These are phyloP conservation scores for Huntiella moniliformis DNA, from an alignment of 2,329 filamentous ascomycete genomes.

Conservation along the genomic window DNA sequence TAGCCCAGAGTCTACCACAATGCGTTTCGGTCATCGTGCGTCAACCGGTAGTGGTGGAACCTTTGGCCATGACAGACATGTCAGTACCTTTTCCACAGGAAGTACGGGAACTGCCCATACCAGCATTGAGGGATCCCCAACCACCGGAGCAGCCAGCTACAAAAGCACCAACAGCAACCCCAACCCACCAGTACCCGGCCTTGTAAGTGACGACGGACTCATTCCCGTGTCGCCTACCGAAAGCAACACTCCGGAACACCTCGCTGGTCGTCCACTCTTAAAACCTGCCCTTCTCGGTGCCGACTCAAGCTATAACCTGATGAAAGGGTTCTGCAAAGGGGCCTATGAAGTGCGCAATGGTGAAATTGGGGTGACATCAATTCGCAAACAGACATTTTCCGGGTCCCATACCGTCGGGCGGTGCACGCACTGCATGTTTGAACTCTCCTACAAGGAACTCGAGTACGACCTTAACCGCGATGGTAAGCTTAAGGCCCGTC, in stretches of 20 bases:
- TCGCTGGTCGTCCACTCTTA: not conserved
- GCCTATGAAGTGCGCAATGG: conserved; percentile 31
- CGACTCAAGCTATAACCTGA: conserved; percentile 30
- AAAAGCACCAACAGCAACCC: too few relatives aligned
- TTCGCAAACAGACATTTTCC: conserved; percentile 25
- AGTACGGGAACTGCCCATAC: too few relatives aligned
- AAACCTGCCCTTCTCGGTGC: conserved; percentile 7
- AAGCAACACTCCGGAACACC: not conserved
- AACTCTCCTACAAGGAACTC: conserved; percentile 33
- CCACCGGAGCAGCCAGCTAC: too few relatives aligned
- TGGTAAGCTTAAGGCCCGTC: conserved; percentile 20
- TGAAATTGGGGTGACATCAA: conserved; percentile 30
- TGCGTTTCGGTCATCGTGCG: not conserved
- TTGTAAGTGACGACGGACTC: conserved; percentile 17
- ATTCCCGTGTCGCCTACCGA: not conserved
- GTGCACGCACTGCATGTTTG: conserved; percentile 33
- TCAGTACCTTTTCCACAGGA: too few relatives aligned
- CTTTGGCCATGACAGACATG: too few relatives aligned
- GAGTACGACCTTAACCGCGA: conserved; percentile 31
- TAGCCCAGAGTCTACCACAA: not conserved
- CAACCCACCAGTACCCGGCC: too few relatives aligned
- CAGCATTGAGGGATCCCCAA: too few relatives aligned
- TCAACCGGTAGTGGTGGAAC: too few relatives aligned
- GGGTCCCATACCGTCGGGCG: conserved; percentile 29
- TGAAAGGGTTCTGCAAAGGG: conserved; percentile 37